Evolutionary conservation across 148 eudicot genomes (phyloP).

Genomic region (Arbutus unedo): DNA sequence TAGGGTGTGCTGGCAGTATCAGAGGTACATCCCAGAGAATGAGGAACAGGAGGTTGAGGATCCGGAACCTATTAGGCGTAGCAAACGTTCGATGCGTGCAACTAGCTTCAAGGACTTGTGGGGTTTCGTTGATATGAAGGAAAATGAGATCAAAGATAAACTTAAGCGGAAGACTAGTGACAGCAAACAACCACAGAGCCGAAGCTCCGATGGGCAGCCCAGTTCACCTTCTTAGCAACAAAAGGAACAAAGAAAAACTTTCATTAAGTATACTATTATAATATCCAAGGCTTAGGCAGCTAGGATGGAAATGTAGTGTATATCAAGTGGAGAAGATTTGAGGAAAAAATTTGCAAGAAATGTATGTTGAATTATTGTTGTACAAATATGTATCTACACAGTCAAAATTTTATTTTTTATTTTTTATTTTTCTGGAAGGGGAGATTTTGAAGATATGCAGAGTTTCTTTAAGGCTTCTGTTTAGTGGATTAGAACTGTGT

Average conservation of each 20-base stretch:
- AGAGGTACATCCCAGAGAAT: conserved; percentile 38
- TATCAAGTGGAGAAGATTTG: not conserved
- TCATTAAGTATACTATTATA: not conserved
- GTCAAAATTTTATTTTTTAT: not conserved
- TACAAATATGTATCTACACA: not conserved
- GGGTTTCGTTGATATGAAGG: conserved; percentile 65
- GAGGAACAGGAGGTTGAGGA: conserved; percentile 41
- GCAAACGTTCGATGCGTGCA: conserved; percentile 31
- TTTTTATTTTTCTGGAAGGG: not conserved
- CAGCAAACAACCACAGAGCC: conserved; percentile 27
- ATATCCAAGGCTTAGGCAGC: not conserved
- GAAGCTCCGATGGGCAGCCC: conserved; percentile 30
- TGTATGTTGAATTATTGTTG: not conserved
- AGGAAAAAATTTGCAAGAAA: not conserved
- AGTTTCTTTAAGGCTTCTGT: not conserved
- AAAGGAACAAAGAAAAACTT: not conserved
- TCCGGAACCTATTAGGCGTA: conserved; percentile 30
- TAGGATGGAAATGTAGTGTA: conserved; percentile 2
- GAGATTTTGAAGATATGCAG: not conserved
- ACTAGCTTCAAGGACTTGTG: conserved; percentile 57
- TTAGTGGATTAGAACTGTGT: conserved; percentile 1
- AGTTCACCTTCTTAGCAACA: conserved; percentile 27
- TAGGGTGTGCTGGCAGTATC: conserved; percentile 55
- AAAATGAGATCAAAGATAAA: conserved; percentile 53
- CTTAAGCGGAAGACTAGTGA: conserved; percentile 40